Base-by-base conservation (phyloP, 148 eudicot species). In the Camellia granthamiana region DNA sequence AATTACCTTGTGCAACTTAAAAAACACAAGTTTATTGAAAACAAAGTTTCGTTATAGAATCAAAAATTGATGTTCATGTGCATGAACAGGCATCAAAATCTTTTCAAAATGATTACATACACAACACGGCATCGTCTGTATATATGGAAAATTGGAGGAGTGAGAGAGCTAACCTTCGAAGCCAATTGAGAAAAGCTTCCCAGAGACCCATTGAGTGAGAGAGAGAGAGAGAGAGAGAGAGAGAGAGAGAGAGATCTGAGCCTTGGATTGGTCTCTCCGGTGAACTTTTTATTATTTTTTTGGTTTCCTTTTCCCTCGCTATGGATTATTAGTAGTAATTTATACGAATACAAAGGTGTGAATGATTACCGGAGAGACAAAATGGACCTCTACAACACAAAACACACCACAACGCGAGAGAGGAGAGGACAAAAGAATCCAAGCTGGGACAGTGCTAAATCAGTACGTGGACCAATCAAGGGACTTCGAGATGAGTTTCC, bases 171-270 rank as follows among this genome's bases (percentile, higher is more conserved):
- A 60, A 60, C 63, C 63, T 16, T 60, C 63, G 63, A 60, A 60
- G 63, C 63, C 63, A 60, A 60, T 60, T 60, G 63, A 60, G 63
- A 60, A 60, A 60, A 60, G 63, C 63, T 60, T 60, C 63, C 63
- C 63, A 60, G 6, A 60, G 5, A 18, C 63, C 63, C 63, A 60
- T 60, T 56, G 63, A 2, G n/a, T n/a, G n/a, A 0, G 63, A 60
- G 63, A 60, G 63, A 60, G 63, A 60, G 63, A 18, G 60, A 56
- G 60, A 56, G 12, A 10, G n/a, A n/a, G n/a, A 0, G 63, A 60
- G 63, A 60, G 63, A 60, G 63, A 60, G 63, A 18, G 60, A 56
- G 60, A 56, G 12, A 10, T 60, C 63, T 60, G 4, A 3, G 4
- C 51, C 51, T 47, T 47, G 6, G 51, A 47, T 47, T 47, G 51